Conservation (phyloP, 2,329 filamentous ascomycete species). For the Chaetoscypha palmicola region DNA sequence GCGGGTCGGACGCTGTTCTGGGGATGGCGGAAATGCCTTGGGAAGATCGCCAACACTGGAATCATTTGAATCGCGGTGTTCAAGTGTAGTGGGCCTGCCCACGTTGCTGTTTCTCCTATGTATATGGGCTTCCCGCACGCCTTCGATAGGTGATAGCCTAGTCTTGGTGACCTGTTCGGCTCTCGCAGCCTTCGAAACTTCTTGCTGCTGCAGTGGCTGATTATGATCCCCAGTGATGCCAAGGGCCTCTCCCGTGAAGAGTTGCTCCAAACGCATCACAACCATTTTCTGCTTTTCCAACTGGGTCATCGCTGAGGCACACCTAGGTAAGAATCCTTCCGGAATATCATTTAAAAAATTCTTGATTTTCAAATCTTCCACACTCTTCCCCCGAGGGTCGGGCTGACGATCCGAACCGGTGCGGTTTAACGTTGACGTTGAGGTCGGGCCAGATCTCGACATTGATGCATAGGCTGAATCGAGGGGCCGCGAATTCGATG, state of each 20-base stretch:
- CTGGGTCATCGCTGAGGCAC: slow-evolving; percentile 55
- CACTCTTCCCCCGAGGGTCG: slow-evolving; percentile 6
- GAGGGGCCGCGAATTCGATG: slow-evolving; percentile 34
- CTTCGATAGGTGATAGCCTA: slow-evolving; percentile 25
- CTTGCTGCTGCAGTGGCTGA: slow-evolving; percentile 34
- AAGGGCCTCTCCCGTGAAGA: slow-evolving; percentile 67
- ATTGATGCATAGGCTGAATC: slow-evolving; percentile 61
- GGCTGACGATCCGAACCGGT: slow-evolving; percentile 1
- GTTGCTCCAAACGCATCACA: slow-evolving; percentile 68
- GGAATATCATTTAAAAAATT: slow-evolving; percentile 68
- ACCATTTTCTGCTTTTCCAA: slow-evolving; percentile 70
- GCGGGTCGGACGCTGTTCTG: slow-evolving; percentile 70
- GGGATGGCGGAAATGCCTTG: slow-evolving; percentile 29
- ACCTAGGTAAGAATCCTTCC: slow-evolving; percentile 56
- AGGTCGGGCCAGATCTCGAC: slow-evolving; percentile 37
- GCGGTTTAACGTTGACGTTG: slow-evolving; percentile 25
- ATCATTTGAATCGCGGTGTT: not conserved
- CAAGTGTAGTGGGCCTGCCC: slow-evolving; percentile 9
- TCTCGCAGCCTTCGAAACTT: slow-evolving; percentile 46
- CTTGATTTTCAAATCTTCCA: slow-evolving; percentile 53
- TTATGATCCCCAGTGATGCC: slow-evolving; percentile 24
- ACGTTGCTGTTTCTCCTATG: slow-evolving; percentile 22
- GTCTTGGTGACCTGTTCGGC: slow-evolving; percentile 28
- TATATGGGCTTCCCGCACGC: slow-evolving; percentile 36
- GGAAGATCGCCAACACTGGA: not conserved